These are phyloP conservation scores for Acanthochlamys bracteata DNA, from an alignment of 106 monocot species.

Conservation along the genomic window DNA sequence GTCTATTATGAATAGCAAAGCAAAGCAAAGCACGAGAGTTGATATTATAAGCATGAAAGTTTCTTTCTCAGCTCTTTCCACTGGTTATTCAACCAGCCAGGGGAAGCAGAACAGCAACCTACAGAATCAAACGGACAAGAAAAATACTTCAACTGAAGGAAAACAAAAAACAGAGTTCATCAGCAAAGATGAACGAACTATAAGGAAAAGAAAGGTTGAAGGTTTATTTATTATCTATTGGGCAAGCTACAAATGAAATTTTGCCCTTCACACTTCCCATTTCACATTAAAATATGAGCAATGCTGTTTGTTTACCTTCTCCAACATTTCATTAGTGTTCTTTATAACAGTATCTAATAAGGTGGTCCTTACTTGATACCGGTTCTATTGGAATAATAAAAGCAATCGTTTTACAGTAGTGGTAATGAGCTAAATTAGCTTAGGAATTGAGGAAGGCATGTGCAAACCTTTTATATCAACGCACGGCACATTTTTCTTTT, in stretches of 20 bases:
- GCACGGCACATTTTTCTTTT: conserved; percentile 20
- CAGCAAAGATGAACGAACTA: not conserved
- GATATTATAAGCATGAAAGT: not conserved
- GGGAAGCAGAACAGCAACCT: not conserved
- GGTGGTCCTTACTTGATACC: conserved; percentile 24
- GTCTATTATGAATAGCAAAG: not conserved
- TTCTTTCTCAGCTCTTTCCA: not conserved
- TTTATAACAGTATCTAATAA: conserved; percentile 1
- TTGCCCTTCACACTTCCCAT: conserved; percentile 12
- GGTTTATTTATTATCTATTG: not conserved
- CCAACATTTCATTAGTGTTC: not conserved
- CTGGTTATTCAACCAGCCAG: not conserved
- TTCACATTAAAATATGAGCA: conserved; percentile 4
- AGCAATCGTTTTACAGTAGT: conserved; percentile 3
- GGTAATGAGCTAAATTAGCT: conserved; percentile 25
- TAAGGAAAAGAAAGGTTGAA: not conserved
- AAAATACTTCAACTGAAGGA: not conserved
- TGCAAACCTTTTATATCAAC: conserved; percentile 26
- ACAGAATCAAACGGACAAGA: not conserved
- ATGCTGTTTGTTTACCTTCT: not conserved
- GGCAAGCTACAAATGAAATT: conserved; percentile 3
- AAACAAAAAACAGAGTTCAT: not conserved
- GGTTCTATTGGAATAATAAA: conserved; percentile 29
- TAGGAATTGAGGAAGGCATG: conserved; percentile 47
- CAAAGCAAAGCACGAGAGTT: not conserved